Evolutionary conservation across 176 grass and related monocot genomes (phyloP).

Genomic region (Saccharum officinarum): DNA sequence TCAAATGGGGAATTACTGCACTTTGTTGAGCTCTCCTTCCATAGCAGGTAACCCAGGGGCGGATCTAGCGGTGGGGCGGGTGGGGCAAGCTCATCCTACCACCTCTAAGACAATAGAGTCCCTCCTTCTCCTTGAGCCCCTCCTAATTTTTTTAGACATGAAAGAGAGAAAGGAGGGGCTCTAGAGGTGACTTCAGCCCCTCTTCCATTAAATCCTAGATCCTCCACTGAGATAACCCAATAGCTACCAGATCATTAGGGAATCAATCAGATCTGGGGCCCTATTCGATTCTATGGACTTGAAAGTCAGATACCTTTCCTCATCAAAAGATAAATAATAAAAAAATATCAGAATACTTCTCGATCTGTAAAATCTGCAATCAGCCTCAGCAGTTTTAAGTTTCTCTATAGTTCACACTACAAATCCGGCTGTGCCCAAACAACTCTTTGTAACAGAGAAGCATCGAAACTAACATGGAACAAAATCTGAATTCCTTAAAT

Average conservation of each 20-base stretch:
- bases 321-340: not conserved
- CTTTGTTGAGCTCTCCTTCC: not conserved
- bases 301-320: not conserved
- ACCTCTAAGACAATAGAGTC: too few species aligned
- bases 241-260: not conserved
- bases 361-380: slow-evolving; percentile 6
- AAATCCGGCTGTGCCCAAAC: slow-evolving; percentile 2
- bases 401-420: not conserved
- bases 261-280: not conserved
- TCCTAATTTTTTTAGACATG: too few species aligned
- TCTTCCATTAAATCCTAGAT: too few species aligned
- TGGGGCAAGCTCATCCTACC: too few species aligned
- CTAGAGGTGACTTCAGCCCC: too few species aligned
- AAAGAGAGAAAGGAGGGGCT: too few species aligned
- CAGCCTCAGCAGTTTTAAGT: not conserved
- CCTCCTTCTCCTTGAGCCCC: too few species aligned
- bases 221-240: not conserved
- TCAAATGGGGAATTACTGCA: not conserved
- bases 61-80: too few species aligned
- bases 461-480: not conserved
- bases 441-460: not conserved
- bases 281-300: not conserved
- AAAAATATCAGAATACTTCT: not conserved
- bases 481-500: not conserved
- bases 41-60: not conserved